These are phyloP conservation scores for Diplodia seriata DNA, from an alignment of 2,329 filamentous ascomycete species.

Conservation along the genomic window DNA sequence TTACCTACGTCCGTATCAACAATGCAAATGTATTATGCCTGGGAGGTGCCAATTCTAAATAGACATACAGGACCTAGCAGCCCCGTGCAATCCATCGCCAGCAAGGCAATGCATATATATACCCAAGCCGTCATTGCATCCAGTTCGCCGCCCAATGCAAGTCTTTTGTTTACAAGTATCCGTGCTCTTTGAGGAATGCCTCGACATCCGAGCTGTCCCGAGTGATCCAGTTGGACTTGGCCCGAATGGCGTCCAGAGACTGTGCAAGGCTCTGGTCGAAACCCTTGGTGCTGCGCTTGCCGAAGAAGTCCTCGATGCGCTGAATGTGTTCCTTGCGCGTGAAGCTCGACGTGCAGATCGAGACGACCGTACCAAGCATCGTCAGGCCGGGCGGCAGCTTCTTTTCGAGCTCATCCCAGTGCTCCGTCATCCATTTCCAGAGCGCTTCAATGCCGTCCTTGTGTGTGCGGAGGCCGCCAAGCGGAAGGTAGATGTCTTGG, in stretches of 20 bases:
- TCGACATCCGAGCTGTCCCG: constrained; percentile 81
- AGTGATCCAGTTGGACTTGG: constrained; percentile 82
- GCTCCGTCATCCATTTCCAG: constrained; percentile 82
- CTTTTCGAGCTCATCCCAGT: constrained; percentile 85
- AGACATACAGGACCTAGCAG: constrained; percentile 1
- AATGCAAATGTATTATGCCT: constrained; percentile 5
- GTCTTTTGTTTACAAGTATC: constrained; percentile 56
- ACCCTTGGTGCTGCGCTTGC: constrained; percentile 79
- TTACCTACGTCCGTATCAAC: not conserved
- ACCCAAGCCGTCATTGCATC: not conserved
- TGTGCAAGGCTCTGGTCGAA: constrained; percentile 91
- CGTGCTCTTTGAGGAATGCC: constrained; percentile 71
- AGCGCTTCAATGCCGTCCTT: constrained; percentile 79
- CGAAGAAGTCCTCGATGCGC: constrained; percentile 82
- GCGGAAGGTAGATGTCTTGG: constrained; percentile 91
- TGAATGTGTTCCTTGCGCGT: constrained; percentile 76
- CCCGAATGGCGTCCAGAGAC: constrained; percentile 81
- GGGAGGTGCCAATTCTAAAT: not conserved
- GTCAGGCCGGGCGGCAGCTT: constrained; percentile 84
- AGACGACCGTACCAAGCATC: constrained; percentile 84
- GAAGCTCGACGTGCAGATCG: constrained; percentile 82
- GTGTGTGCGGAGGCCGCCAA: constrained; percentile 78
- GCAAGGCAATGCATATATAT: not conserved
- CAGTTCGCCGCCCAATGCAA: constrained; percentile 29
- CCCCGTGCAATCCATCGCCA: not conserved